Conservation (phyloP, 495 filamentous ascomycete species). For the Aspergillus affinis region DNA sequence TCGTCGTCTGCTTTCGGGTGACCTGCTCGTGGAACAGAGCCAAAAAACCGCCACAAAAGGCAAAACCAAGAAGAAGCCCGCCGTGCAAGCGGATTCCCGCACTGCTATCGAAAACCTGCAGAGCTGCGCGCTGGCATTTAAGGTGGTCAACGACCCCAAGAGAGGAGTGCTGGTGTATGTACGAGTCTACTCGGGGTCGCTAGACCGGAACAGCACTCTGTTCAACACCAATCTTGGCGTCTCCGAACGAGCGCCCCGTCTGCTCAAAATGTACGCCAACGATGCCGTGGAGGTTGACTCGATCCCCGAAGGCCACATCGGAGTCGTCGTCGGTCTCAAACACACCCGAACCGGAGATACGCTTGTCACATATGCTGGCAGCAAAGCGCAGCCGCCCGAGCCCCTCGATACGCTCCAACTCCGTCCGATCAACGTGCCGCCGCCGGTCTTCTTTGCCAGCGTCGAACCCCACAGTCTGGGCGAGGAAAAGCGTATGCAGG, state of each 20-base stretch:
- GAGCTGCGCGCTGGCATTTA: conserved; percentile 88
- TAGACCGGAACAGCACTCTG: conserved; percentile 69
- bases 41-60: conserved; percentile 37
- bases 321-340: conserved; percentile 91
- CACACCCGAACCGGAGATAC: conserved; percentile 91
- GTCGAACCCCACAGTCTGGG: conserved; percentile 80
- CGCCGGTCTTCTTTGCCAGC: conserved; percentile 92
- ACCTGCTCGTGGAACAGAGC: conserved; percentile 44
- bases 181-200: conserved; percentile 81
- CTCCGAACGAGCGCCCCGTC: conserved; percentile 76
- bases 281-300: conserved; percentile 80
- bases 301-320: conserved; percentile 86
- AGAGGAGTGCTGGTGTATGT: conserved; percentile 90
- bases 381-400: conserved; percentile 62
- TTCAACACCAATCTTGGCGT: conserved; percentile 86
- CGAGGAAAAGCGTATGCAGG: conserved; percentile 74
- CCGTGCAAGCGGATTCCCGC: conserved; percentile 37
- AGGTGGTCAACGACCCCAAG: conserved; percentile 85
- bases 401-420: conserved; percentile 75
- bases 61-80: conserved; percentile 43
- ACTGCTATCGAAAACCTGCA: conserved; percentile 66
- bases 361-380: conserved; percentile 68
- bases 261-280: conserved; percentile 90
- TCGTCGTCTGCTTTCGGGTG: conserved; percentile 51
- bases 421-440: conserved; percentile 84